Base-by-base conservation (phyloP, 179 eudicot species). In the Amaranthus tricolor region DNA sequence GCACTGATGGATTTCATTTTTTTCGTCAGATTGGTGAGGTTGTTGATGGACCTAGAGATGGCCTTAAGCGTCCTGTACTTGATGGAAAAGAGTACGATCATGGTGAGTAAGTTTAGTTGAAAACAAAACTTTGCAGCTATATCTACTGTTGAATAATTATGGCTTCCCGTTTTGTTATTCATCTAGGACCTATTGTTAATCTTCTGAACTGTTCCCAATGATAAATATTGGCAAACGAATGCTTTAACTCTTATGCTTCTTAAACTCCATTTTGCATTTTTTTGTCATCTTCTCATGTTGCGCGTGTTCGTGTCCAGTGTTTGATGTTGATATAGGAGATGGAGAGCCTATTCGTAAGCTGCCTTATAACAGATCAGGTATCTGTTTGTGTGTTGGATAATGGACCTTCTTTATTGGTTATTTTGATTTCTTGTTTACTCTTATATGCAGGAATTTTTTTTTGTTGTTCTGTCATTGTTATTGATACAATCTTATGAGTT, bases 241-340 rank as follows among this genome's bases (percentile, higher is more conserved):
- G 55, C 14, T 58, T 43, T 8, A 66, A 44, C 61, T 76, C 48
- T 20, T 70, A 40, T 70, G 63, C 31, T 63, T 62, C 17, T 44
- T 55, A 61, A 44, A 52, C 21, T 21, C 47, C 69, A 15, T 10
- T 72, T 51, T 68, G 21, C 48, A 54, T 16, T 81, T 71, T 52
- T 74, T 51, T 75, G 66, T 51, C 31, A 52, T 16, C 54, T 63
- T 60, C 74, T 83, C 72, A 74, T 52, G 15, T 24, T 73, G 47
- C 60, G 20, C 76, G 61, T 66, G 50, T 72, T 69, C 9, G 40
- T 74, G 62, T 65, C 12, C 92, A 95, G 99, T 95, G 45, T 89
- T 95, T 74, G 98, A 91, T 80, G 97, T 95, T 71, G 99, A 95
- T 80, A 89, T 95, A 85, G 99, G 97, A 82, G 98, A 95, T 83